Percentiles rank a stretch among this genome's conserved stretches.
These are phyloP conservation scores for Aulographum hederae DNA, from an alignment of 2,329 filamentous ascomycete species.

Conservation along the genomic window DNA sequence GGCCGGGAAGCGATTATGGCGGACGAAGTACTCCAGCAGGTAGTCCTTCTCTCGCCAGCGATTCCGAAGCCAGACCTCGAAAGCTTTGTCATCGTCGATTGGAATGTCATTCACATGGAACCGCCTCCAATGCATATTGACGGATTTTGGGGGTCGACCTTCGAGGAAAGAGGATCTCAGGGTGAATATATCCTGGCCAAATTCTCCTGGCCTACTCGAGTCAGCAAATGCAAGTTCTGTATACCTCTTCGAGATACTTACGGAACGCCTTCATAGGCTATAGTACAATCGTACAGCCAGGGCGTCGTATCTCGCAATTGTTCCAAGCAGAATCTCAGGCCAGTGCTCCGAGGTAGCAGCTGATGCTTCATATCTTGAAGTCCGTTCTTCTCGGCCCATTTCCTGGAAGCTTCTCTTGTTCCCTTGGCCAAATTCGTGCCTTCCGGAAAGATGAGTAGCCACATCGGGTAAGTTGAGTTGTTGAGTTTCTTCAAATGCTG, in stretches of 20 bases:
- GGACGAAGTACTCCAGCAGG: constrained; percentile 61
- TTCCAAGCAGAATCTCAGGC: constrained; percentile 60
- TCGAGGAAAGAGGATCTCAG: constrained; percentile 75
- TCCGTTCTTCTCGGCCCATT: constrained; percentile 61
- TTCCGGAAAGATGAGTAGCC: constrained; percentile 75
- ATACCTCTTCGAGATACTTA: too few relatives aligned
- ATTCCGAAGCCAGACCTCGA: constrained; percentile 69
- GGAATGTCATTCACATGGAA: constrained; percentile 71
- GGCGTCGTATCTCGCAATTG: constrained; percentile 59
- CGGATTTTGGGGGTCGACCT: constrained; percentile 77
- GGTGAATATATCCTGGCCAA: constrained; percentile 81
- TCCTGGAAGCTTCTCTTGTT: constrained; percentile 49
- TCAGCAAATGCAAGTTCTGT: not conserved
- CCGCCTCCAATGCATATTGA: constrained; percentile 91
- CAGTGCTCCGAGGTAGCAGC: constrained; percentile 63
- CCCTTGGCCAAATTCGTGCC: constrained; percentile 65
- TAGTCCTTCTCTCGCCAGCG: constrained; percentile 88
- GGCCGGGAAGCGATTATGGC: constrained; percentile 61
- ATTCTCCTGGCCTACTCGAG: constrained; percentile 30
- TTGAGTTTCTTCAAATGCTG: constrained; percentile 56
- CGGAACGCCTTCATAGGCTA: constrained; percentile 88
- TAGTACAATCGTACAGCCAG: constrained; percentile 82
- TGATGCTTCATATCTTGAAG: constrained; percentile 55
- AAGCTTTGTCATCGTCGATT: constrained; percentile 51
- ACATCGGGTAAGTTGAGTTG: constrained; percentile 58